A percentile compares a stretch with the other conserved stretches of the same genome.
phyloP scores from a whole-genome alignment of 345 rosid genomes.

The Eucalyptus pauciflora region DNA sequence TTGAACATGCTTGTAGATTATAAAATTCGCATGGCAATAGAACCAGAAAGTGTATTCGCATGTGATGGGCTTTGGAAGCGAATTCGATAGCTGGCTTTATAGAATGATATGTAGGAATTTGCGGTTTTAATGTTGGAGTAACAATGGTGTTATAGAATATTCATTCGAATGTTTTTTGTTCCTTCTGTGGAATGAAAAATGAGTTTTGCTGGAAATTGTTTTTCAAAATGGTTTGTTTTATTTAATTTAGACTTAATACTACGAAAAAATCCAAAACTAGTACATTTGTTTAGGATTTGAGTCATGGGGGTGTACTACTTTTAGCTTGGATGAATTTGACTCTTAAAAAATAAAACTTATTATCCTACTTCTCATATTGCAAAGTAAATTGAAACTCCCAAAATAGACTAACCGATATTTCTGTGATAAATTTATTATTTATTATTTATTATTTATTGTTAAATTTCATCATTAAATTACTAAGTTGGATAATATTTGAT shows the following conservation, averaged over 20 bases:
- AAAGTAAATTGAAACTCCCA: too few species aligned
- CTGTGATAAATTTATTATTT: too few species aligned
- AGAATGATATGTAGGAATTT: too few species aligned
- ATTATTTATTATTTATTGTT: accelerated
- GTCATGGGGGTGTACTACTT: too few species aligned
- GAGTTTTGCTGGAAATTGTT: not conserved
- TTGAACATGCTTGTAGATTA: not conserved
- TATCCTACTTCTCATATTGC: too few species aligned
- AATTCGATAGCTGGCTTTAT: not conserved
- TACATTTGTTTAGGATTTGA: accelerated
- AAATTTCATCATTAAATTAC: too few species aligned
- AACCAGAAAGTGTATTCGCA: not conserved
- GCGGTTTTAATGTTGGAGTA: not conserved
- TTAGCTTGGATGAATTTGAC: too few species aligned
- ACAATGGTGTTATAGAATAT: not conserved
- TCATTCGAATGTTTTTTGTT: not conserved
- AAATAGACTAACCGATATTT: accelerated
- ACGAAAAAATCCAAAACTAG: accelerated
- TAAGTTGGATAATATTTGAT: accelerated
- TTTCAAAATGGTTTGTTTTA: not conserved
- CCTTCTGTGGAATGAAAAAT: not conserved
- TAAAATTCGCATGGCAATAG: not conserved
- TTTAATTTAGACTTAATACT: too few species aligned
- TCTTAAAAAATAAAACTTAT: too few species aligned
- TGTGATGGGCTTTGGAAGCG: not conserved